A percentile compares a stretch with the other conserved stretches of the same genome.
These are phyloP conservation scores for Cercospora janseana DNA, from an alignment of 2,329 filamentous ascomycete species.

Conservation along the genomic window DNA sequence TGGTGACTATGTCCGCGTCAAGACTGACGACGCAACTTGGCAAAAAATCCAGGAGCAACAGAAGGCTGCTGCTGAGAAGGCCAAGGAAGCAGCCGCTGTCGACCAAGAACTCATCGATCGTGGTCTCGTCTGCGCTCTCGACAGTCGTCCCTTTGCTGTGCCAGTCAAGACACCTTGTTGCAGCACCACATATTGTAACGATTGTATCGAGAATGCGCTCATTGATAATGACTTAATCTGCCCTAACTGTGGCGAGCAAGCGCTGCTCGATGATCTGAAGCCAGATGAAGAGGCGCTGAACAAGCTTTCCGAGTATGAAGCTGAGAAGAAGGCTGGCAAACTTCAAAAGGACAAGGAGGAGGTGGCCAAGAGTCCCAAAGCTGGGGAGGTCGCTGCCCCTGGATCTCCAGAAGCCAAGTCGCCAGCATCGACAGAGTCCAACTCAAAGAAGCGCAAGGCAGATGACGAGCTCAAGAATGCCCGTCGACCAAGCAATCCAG, in stretches of 20 bases:
- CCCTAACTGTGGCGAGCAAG: conserved; percentile 85
- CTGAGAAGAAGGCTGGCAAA: conserved; percentile 51
- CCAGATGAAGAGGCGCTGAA: conserved; percentile 81
- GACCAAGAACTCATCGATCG: conserved; percentile 85
- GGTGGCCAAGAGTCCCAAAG: conserved; percentile 37
- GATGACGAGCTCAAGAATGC: conserved; percentile 61
- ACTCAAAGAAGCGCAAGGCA: conserved; percentile 76
- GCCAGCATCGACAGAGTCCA: conserved; percentile 35
- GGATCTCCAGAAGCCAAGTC: conserved; percentile 33
- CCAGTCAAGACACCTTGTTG: conserved; percentile 99
- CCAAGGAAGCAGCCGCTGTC: conserved; percentile 70
- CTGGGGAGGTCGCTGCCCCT: conserved; percentile 20
- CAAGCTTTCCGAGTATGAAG: conserved; percentile 75
- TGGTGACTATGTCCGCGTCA: conserved; percentile 94
- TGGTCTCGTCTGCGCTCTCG: conserved; percentile 89
- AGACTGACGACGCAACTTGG: conserved; percentile 94
- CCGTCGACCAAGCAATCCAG: conserved; percentile 45
- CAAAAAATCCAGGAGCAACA: conserved; percentile 94
- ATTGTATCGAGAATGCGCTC: conserved; percentile 98
- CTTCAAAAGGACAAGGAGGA: conserved; percentile 46
- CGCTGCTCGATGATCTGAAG: conserved; percentile 87
- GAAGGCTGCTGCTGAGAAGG: conserved; percentile 76
- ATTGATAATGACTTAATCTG: conserved; percentile 98
- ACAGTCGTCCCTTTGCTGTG: conserved; percentile 97
- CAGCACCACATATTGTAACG: conserved; percentile 96